Evolutionary conservation across 2,329 filamentous ascomycete genomes (phyloP).

Genomic region (Colletotrichum nymphaeae): DNA sequence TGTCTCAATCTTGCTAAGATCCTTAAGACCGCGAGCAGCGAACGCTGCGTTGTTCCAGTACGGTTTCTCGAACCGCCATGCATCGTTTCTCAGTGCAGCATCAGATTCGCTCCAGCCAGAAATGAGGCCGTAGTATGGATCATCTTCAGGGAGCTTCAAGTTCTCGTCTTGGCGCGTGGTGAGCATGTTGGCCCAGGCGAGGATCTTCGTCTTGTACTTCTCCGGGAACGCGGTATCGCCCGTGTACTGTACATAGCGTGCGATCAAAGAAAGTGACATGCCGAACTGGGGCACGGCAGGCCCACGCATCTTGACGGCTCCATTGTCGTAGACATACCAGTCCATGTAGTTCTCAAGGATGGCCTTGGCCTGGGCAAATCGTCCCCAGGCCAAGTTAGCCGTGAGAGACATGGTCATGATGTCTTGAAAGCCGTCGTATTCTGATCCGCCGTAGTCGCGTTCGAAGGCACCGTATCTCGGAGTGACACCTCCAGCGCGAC

Average conservation of each 20-base stretch:
- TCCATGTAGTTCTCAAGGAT: slow-evolving; percentile 46
- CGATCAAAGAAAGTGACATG: slow-evolving; percentile 30
- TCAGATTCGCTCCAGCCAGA: slow-evolving; percentile 22
- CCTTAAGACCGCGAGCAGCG: slow-evolving; percentile 1
- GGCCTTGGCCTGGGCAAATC: neutral
- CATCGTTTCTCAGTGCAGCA: neutral
- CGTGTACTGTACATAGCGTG: slow-evolving; percentile 28
- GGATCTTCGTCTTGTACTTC: slow-evolving; percentile 17
- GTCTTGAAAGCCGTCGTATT: slow-evolving; percentile 18
- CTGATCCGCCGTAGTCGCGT: slow-evolving; percentile 11
- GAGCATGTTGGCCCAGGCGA: slow-evolving; percentile 18
- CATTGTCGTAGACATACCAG: slow-evolving; percentile 53
- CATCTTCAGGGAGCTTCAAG: slow-evolving; percentile 5
- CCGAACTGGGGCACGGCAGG: neutral
- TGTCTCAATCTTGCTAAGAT: slow-evolving; percentile 6
- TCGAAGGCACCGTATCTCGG: slow-evolving; percentile 19
- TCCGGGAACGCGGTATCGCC: neutral
- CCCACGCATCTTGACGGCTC: slow-evolving; percentile 27
- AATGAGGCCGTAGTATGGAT: slow-evolving; percentile 17
- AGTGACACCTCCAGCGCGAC: slow-evolving; percentile 5
- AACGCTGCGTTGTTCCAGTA: slow-evolving; percentile 17
- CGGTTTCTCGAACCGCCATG: slow-evolving; percentile 10
- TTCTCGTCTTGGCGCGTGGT: slow-evolving; percentile 6
- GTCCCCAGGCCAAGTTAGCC: slow-evolving; percentile 14
- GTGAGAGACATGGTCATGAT: slow-evolving; percentile 5